Conservation (phyloP, 139 green algal genomes). For the Coelastrella sp. region DNA sequence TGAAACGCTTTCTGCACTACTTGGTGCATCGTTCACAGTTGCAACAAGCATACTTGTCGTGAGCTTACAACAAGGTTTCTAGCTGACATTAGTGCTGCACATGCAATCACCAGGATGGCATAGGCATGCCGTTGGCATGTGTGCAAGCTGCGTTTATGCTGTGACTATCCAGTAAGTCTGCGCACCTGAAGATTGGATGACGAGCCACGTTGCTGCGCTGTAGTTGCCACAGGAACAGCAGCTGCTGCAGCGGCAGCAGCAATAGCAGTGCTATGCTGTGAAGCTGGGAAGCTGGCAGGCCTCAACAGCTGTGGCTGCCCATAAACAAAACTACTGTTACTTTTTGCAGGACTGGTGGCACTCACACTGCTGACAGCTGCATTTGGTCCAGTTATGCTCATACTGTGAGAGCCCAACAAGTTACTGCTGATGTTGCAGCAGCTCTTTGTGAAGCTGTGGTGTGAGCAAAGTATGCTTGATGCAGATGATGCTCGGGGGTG, state of each 20-base stretch:
- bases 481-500: conserved; percentile 19
- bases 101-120: neutral
- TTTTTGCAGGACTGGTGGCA: neutral
- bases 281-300: conserved; percentile 4
- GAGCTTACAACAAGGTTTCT: no score
- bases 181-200: conserved; percentile 22
- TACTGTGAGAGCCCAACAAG: neutral
- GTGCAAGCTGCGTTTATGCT: neutral
- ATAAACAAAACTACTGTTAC: neutral
- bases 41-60: no score
- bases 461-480: neutral
- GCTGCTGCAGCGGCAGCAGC: neutral
- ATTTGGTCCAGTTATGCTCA: neutral
- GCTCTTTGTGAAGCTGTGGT: neutral
- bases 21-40: no score
- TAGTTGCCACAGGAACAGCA: neutral
- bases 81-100: no score
- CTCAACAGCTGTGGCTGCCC: neutral
- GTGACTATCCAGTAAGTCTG: neutral
- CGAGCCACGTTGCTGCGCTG: neutral
- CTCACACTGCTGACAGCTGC: neutral
- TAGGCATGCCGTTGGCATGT: neutral
- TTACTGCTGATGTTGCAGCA: neutral
- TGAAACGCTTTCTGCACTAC: no score
- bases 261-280: neutral